Evolutionary conservation across 75 land plant genomes (phyloP).

Genomic region (Chamaecyparis obtusa): DNA sequence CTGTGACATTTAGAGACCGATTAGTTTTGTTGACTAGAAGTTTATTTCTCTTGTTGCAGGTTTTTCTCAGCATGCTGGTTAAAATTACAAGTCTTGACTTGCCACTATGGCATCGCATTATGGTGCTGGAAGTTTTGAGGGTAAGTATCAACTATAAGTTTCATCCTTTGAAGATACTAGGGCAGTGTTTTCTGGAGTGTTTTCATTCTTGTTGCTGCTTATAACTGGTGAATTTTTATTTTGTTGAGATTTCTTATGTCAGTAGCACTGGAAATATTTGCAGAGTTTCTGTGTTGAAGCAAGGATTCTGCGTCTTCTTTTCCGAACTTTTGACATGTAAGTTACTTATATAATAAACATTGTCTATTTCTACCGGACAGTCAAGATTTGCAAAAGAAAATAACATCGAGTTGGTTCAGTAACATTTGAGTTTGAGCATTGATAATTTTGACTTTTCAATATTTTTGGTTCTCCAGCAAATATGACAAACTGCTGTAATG

Average conservation of each 20-base stretch:
- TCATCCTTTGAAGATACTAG: neutral
- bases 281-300: slow-evolving; percentile 99
- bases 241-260: neutral
- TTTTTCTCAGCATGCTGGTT: slow-evolving; percentile 88
- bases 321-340: slow-evolving; percentile 97
- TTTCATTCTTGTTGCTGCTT: slow-evolving; percentile 10
- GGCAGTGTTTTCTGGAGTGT: neutral
- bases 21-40: neutral
- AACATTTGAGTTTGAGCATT: neutral
- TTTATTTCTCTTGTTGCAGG: slow-evolving; percentile 34
- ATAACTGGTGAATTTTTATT: slow-evolving; percentile 1
- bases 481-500: neutral
- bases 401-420: neutral
- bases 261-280: slow-evolving; percentile 2
- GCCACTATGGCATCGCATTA: slow-evolving; percentile 95
- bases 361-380: neutral
- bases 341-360: slow-evolving; percentile 11
- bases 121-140: slow-evolving; percentile 96
- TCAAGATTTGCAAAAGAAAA: neutral
- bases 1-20: neutral
- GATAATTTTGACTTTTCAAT: neutral
- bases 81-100: slow-evolving; percentile 79
- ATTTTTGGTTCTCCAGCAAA: neutral
- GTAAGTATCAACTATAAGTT: slow-evolving; percentile 35
- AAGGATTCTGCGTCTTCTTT: slow-evolving; percentile 82